Percentiles rank a stretch among this genome's conserved stretches.
phyloP scores from a whole-genome alignment of 495 filamentous ascomycete species.

The Evernia prunastri region DNA sequence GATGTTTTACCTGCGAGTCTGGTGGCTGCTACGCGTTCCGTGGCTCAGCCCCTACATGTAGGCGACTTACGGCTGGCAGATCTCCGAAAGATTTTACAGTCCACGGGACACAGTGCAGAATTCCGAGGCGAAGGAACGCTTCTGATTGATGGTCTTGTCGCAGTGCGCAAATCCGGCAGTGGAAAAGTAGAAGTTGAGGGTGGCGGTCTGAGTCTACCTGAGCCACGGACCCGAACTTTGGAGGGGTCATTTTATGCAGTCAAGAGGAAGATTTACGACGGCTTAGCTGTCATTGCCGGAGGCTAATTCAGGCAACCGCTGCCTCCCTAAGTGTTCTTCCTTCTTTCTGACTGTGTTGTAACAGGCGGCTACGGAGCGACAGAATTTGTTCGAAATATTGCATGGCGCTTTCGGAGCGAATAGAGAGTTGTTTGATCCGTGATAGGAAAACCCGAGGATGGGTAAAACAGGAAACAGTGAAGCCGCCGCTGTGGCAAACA shows the following conservation, averaged over 20 bases:
- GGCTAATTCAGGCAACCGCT: conserved; percentile 36
- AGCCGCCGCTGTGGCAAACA: background rate
- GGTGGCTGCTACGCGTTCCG: conserved; percentile 66
- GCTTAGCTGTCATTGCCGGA: conserved; percentile 70
- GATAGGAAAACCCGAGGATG: background rate
- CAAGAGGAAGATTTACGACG: conserved; percentile 76
- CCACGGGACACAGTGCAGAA: conserved; percentile 77
- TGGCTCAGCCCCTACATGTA: conserved; percentile 86
- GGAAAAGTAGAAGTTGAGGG: conserved; percentile 89
- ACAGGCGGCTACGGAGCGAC: background rate
- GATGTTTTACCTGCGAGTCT: conserved; percentile 73
- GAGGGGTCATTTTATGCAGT: conserved; percentile 66
- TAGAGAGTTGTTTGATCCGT: background rate
- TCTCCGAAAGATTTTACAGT: conserved; percentile 73
- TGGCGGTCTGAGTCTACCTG: conserved; percentile 48
- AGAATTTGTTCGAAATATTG: background rate
- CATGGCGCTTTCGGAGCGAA: background rate
- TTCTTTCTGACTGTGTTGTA: background rate
- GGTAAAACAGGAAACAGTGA: background rate
- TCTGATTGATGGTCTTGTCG: conserved; percentile 78
- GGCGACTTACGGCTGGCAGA: conserved; percentile 89
- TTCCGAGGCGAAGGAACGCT: conserved; percentile 91
- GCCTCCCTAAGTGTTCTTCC: too few species aligned
- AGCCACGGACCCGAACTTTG: conserved; percentile 33
- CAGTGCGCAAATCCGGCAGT: conserved; percentile 79